Evolutionary conservation across 164 flowering plant species (phyloP), one percentile per base, ranked within the genome.

Genomic region (Tetrastigma voinierianum): DNA sequence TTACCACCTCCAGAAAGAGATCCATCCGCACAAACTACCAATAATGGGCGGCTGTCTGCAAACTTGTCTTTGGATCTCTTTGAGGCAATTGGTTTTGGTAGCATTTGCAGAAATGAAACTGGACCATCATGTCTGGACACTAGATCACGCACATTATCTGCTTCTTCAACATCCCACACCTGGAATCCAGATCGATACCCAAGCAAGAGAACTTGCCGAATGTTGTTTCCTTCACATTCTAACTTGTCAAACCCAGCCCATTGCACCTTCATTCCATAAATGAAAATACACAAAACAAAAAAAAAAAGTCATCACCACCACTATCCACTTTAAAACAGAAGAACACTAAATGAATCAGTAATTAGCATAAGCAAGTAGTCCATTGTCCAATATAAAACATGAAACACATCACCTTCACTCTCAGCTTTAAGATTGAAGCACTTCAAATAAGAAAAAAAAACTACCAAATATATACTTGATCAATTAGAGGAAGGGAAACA

Each of bases 211-310:
- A 89, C 86, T 68, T 24, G 77, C 47, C 57, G 46, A 45, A 70
- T 57, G 23, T 70, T 77, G 23, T 77, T 77, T 32, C 74, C 78
- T 48, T 82, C 85, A 61, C 61, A 70, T 73, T 87, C 91, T 68
- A 91, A 52, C 74, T 84, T 83, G 81, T 91, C 95, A 78, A 89
- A 91, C 6, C 90, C 93, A 73, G 97, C 91, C 95, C 97, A 91
- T 14, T 57, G 75, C 23, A 89, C 97, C 97, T 91, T 62, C 48
- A 63, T 68, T 43, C 49, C 20, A 43, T 9, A 66, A 56, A 44
- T 9, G 25, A 13, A 62, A 62, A n/a, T n/a, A n/a, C n/a, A n/a
- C 6, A 32, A 32, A 32, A 32, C 6, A 32, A 4, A 32, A 63
- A 49, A n/a, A n/a, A 44, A 21, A 55, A 14, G 56, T 19, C 1